Evolutionary conservation across 2,329 filamentous ascomycete species (phyloP).

Genomic region (Trichoderma breve): DNA sequence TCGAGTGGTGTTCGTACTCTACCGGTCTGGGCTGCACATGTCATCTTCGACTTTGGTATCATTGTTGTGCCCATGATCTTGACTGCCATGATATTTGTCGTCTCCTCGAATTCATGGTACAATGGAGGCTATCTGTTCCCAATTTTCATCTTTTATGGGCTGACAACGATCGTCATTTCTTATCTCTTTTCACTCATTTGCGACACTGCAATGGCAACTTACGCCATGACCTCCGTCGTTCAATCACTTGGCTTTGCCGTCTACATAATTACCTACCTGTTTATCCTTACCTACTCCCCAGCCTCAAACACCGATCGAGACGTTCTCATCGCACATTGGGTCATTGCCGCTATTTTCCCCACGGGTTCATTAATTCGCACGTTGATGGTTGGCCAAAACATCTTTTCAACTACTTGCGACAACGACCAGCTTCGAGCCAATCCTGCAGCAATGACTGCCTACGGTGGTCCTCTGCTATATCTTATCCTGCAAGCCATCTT

Average conservation of each 20-base stretch:
- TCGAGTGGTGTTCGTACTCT: constrained; percentile 78
- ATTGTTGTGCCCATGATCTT: constrained; percentile 65
- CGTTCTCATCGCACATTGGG: constrained; percentile 70
- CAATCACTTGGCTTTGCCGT: constrained; percentile 25
- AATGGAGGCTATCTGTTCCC: constrained; percentile 59
- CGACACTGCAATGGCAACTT: constrained; percentile 49
- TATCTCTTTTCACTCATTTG: constrained; percentile 67
- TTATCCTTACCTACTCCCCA: constrained; percentile 69
- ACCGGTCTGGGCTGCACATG: constrained; percentile 77
- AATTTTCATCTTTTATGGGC: constrained; percentile 72
- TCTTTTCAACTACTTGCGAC: constrained; percentile 73
- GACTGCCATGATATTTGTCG: constrained; percentile 64
- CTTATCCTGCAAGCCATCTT: constrained; percentile 67
- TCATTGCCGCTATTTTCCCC: constrained; percentile 58
- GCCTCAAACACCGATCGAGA: constrained; percentile 63
- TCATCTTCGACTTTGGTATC: constrained; percentile 67
- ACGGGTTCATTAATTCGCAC: constrained; percentile 58
- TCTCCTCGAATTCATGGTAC: constrained; percentile 65
- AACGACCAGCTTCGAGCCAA: constrained; percentile 51
- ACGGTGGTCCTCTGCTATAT: constrained; percentile 79
- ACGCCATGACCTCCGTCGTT: constrained; percentile 20
- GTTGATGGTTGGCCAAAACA: constrained; percentile 71
- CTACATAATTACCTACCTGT: constrained; percentile 53
- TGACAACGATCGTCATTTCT: constrained; percentile 67
- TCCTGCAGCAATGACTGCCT: constrained; percentile 63